These are phyloP conservation scores for Aspergillus amoenus DNA, from an alignment of 2,329 filamentous ascomycete species.

Conservation along the genomic window DNA sequence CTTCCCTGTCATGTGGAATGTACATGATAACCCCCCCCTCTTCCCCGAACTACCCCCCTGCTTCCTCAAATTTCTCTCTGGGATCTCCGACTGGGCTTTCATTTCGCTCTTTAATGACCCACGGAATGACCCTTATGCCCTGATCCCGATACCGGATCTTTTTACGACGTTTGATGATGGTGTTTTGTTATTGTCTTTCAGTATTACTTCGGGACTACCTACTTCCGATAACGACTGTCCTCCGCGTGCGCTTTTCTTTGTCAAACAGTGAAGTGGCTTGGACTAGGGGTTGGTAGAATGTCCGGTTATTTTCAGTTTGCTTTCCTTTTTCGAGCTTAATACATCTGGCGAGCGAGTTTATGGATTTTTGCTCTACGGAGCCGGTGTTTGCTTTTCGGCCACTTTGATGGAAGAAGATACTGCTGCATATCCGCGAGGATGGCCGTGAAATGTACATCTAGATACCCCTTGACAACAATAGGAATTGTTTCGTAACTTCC, in stretches of 20 bases:
- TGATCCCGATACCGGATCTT: not conserved
- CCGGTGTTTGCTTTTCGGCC: constrained; percentile 14
- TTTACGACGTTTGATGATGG: constrained; percentile 4
- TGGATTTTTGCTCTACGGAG: constrained; percentile 8
- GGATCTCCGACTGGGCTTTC: not conserved
- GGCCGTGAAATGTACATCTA: constrained; percentile 30
- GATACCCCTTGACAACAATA: constrained; percentile 31
- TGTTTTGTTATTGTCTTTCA: constrained; percentile 8
- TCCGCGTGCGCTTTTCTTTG: constrained; percentile 9
- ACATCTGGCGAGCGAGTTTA: constrained; percentile 11
- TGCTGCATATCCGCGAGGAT: constrained; percentile 7
- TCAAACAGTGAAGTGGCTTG: constrained; percentile 6
- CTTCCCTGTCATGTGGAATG: not conserved
- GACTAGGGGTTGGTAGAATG: constrained; percentile 9
- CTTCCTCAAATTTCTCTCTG: not conserved
- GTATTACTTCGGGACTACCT: not conserved
- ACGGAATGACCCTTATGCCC: not conserved
- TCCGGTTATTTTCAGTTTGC: constrained; percentile 10
- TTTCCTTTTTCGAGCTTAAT: constrained; percentile 6
- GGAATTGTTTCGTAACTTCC: constrained; percentile 10
- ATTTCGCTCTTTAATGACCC: not conserved
- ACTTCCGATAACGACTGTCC: not conserved
- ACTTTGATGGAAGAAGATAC: constrained; percentile 7
- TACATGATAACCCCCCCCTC: not conserved
- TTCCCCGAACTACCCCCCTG: not conserved